These are phyloP conservation scores for Yamadazyma aaseri DNA, from an alignment of 1,139 yeast genomes.

Conservation along the genomic window DNA sequence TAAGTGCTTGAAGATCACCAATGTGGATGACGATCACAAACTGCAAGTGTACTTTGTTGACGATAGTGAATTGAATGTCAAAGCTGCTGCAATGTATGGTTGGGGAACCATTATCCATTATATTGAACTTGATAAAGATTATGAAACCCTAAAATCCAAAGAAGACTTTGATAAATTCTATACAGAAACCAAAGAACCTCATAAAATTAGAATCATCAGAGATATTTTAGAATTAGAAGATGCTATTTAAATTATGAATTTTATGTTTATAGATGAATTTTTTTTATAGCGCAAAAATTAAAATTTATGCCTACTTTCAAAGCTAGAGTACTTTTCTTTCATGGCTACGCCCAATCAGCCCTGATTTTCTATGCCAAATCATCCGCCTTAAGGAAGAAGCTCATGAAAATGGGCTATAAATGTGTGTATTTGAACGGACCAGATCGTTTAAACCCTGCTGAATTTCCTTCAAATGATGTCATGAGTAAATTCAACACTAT, in stretches of 20 bases:
- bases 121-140: conserved; percentile 51
- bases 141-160: conserved; percentile 25
- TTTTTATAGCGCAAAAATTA: background rate
- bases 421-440: conserved; percentile 83
- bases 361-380: conserved; percentile 48
- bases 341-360: conserved; percentile 46
- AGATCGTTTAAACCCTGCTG: conserved; percentile 57
- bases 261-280: too few species aligned
- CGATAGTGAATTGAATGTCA: conserved; percentile 69
- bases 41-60: conserved; percentile 63
- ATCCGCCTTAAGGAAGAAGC: conserved; percentile 42
- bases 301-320: conserved; percentile 11
- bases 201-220: conserved; percentile 33
- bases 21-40: conserved; percentile 44
- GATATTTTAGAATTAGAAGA: conserved; percentile 26
- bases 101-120: conserved; percentile 58
- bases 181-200: conserved; percentile 26
- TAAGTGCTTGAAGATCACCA: conserved; percentile 64
- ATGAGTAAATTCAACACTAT: conserved; percentile 42
- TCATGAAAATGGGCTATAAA: conserved; percentile 46
- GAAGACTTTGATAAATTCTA: conserved; percentile 36
- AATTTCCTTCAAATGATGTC: conserved; percentile 56
- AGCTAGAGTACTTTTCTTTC: conserved; percentile 40
- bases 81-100: conserved; percentile 52
- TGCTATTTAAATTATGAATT: conserved; percentile 4